Base-by-base conservation (phyloP, 192 early-diverging fungal species). In the Linnemannia exigua region DNA sequence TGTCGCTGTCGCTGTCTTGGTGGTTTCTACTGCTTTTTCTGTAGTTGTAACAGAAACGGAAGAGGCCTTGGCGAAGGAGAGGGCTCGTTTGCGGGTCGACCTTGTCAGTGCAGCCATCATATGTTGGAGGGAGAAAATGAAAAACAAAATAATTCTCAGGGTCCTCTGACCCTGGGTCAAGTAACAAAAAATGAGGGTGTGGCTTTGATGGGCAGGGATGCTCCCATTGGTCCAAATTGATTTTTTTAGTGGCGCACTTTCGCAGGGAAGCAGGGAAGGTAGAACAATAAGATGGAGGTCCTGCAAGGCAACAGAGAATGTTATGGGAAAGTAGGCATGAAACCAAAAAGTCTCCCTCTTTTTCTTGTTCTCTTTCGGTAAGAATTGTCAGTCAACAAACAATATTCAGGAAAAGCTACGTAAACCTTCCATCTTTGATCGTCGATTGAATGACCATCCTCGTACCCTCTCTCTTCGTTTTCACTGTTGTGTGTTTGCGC, bases 61-160 rank as follows among this genome's bases (percentile, higher is more conserved):
- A 36, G 44, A 22, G 19, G 61, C 77, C 35, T 70, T 77, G 50
- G 44, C 54, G 14, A 72, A 11, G 5, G 76, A 74, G 38, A 74
- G 68, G 9, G 76, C 76, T 67, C 82, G 72, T 25, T 75, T 84
- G 52, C 82, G 82, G 20, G 82, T 84, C 33, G 71, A 70, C 68
- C 82, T 78, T 50, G 82, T 72, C 11, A 77, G 46, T n/a, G 58
- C 72, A 31, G 76, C 37, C 81, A 82, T 77, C 74, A 77, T 82
- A 22, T 25, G 2, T 61, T 28, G 36, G 37, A 7, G 8, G 28
- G 14, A 52, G 6, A 58, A 74, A 61, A 74, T 12, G 36, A 63
- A 25, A 25, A 63, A 31, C 58, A 63, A 63, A 63, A 15, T 63
- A 63, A 31, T 22, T 33, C 58, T 33, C 58, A 63, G 28, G 28